A percentile compares a stretch with the other conserved stretches of the same genome.
Evolutionary conservation across 2,329 filamentous ascomycete genomes (phyloP).

Genomic region (Teratosphaeria pseudoeucalypti): DNA sequence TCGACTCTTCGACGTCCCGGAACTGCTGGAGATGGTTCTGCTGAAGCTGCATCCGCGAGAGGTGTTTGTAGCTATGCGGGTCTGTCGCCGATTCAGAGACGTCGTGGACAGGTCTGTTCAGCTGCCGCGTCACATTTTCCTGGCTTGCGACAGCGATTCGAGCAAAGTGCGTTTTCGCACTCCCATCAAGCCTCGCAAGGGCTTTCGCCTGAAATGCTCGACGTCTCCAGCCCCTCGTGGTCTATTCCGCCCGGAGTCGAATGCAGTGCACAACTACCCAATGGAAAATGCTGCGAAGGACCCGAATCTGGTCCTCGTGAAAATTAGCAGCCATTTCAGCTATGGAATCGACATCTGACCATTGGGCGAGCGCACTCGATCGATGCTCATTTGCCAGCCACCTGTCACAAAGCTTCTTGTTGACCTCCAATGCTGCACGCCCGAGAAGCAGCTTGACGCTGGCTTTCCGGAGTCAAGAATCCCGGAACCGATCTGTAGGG

Average conservation of each 20-base stretch:
- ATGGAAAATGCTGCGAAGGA: not conserved
- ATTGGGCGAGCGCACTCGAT: not conserved
- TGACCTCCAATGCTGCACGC: not conserved
- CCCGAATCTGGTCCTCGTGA: not conserved
- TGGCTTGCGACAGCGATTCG: not conserved
- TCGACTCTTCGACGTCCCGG: slow-evolving; percentile 1
- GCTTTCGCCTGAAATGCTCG: not conserved
- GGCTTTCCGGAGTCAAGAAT: not conserved
- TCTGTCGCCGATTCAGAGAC: not conserved
- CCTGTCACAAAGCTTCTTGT: slow-evolving; percentile 4
- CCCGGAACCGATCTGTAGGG: not conserved
- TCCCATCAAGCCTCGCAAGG: not conserved
- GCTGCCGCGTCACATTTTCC: not conserved
- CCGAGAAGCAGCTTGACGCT: not conserved
- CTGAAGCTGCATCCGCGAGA: not conserved
- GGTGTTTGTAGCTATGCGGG: not conserved
- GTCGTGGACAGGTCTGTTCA: not conserved
- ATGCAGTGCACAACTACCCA: not conserved
- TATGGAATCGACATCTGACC: not conserved
- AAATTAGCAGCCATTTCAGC: not conserved
- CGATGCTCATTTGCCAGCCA: slow-evolving; percentile 8
- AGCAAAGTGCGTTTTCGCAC: not conserved
- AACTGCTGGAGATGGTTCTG: slow-evolving; percentile 7
- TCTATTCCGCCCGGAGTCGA: too few species aligned
- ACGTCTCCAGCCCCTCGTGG: not conserved